Base-by-base conservation (phyloP, 257 asterid species). In the Penstemon newberryi region DNA sequence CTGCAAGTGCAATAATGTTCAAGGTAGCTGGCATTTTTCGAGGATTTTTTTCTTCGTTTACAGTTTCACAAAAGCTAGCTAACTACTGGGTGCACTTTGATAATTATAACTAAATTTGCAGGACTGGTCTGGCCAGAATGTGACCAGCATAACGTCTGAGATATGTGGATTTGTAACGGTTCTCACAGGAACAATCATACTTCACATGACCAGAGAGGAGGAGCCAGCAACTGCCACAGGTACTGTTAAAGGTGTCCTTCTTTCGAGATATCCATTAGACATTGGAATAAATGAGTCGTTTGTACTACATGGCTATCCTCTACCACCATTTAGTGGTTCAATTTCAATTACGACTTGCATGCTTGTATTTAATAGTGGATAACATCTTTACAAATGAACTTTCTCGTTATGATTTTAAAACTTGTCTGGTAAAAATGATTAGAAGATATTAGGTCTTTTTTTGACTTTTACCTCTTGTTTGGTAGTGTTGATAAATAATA, bases 1-100 rank as follows among this genome's bases (percentile, higher is more conserved):
- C 78, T 18, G 96, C 97, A 18, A 91, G 95, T n/a, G 86, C 84
- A 39, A 91, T 91, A 78, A 88, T 91, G 97, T 91, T 88, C 84
- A 91, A 88, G 93, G 93, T 86, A 85, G 70, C 69, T 25, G 67
- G 4, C 40, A 47, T 11, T 63, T 9, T 59, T 64, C 70, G 65
- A 59, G 43, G 43, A 18, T 4, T 19, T 25, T 5, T 42, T 11
- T 4, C 15, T 0, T 58, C 72, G 44, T 33, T 39, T 56, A 60
- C 62, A 18, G 59, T 59, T 66, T 62, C 47, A 39, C 15, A 43
- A 13, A 6, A 59, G 7, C 39, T 53, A 65, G 6, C 38, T 8
- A 33, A 63, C 8, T 25, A 41, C 10, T 7, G 12, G 61, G 41
- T n/a, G 47, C 4, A 38, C 9, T 66, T 62, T 65, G 40, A 53